These are phyloP conservation scores for Passalora sequoiae DNA, from an alignment of 2,329 filamentous ascomycete genomes.

Conservation along the genomic window DNA sequence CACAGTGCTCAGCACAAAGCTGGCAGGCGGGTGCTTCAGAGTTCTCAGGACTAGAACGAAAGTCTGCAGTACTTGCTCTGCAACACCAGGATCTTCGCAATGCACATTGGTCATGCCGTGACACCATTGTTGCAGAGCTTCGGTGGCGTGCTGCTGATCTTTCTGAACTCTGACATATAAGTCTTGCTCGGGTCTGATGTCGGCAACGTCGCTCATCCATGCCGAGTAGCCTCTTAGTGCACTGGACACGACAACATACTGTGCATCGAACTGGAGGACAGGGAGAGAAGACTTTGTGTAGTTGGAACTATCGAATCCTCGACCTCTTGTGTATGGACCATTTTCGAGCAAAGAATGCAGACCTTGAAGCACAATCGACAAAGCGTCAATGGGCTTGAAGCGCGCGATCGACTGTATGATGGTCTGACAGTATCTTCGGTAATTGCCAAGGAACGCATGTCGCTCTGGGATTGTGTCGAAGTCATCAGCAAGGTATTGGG, in stretches of 20 bases:
- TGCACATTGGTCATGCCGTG: constrained; percentile 63
- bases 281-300: constrained; percentile 63
- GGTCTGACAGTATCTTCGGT: constrained; percentile 80
- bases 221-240: constrained; percentile 83
- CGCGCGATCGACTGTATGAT: constrained; percentile 84
- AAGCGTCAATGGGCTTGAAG: constrained; percentile 74
- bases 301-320: constrained; percentile 53
- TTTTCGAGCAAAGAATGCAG: constrained; percentile 69
- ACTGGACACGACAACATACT: constrained; percentile 84
- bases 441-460: constrained; percentile 93
- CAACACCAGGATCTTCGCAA: constrained; percentile 52
- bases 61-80: constrained; percentile 28
- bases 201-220: constrained; percentile 54
- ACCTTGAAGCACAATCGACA: constrained; percentile 77
- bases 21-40: constrained; percentile 22
- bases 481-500: constrained; percentile 82
- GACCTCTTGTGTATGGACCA: constrained; percentile 63
- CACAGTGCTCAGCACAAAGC: constrained; percentile 80
- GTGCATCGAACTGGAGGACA: constrained; percentile 77
- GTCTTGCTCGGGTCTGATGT: constrained; percentile 42
- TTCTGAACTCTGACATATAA: constrained; percentile 51
- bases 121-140: constrained; percentile 58
- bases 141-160: constrained; percentile 48
- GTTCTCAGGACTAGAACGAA: constrained; percentile 30
- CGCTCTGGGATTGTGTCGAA: constrained; percentile 91